Base-by-base conservation (phyloP, 2,329 filamentous ascomycete species). In the Blumeria hordei region DNA sequence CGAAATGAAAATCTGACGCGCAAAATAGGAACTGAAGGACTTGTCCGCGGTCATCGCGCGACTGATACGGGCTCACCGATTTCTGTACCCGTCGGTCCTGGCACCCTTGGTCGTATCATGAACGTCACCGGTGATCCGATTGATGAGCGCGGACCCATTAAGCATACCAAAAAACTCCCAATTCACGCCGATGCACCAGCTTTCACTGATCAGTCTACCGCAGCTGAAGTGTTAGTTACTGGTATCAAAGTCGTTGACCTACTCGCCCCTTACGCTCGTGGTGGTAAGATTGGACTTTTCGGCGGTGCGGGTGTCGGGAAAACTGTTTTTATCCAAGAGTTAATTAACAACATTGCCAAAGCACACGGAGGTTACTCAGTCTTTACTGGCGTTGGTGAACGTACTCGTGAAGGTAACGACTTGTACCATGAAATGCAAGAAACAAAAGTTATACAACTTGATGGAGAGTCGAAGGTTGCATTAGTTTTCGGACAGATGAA, bases 401-500 rank as follows among this genome's bases (percentile, higher is more conserved):
- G 92, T 79, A 98, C 92, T 70, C 92, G 92, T 87, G 92, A 98
- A 83, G 92, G 92, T 81, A 98, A 98, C 82, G 92, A 98, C 83
- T 74, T 98, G 79, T 98, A 98, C 84, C 90, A 98, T 77, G 92
- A 98, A 81, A 98, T 98, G 92, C 92, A 96, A 79, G 90, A 98
- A 77, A 98, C 92, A 65, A 87, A 85, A 69, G 92, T 98, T 80
- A 98, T 98, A 74, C 82, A 98, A 74, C 87, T 98, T 64, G 92
- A 98, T 63, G 92, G 92, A 73, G 90, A 95, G 68, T 96, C 92
- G 72, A 98, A 98, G 84, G 92, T 96, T 77, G 87, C 92, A 62
- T 77, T 98, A 65, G 92, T 98, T 65, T 98, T 98, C 76, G 92
- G 92, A 80, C 92, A 98, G 80, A 98, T 98, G 92, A 98, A 98